Evolutionary conservation across 2,329 filamentous ascomycete species (phyloP).

Genomic region (Fusarium burgessii): DNA sequence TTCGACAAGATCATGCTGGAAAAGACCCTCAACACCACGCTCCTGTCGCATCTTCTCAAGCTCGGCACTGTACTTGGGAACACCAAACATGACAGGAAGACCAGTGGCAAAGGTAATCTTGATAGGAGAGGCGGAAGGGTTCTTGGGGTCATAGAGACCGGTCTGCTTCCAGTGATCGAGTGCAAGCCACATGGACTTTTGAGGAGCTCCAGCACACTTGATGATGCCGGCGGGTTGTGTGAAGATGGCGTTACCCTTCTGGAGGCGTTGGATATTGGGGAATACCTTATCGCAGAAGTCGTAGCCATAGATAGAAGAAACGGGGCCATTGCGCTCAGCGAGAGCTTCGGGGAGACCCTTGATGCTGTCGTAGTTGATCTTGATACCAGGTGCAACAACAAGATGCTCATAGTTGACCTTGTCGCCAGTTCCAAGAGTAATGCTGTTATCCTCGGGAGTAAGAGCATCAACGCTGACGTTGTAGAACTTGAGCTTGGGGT

Average conservation of each 20-base stretch:
- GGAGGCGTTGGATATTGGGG: conserved; percentile 59
- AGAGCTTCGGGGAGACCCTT: conserved; percentile 69
- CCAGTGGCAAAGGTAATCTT: conserved; percentile 68
- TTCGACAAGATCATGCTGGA: conserved; percentile 67
- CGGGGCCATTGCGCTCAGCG: conserved; percentile 58
- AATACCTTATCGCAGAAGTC: conserved; percentile 67
- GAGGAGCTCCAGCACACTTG: conserved; percentile 72
- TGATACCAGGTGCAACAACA: conserved; percentile 70
- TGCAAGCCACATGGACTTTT: conserved; percentile 73
- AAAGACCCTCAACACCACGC: conserved; percentile 68
- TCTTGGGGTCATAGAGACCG: conserved; percentile 61
- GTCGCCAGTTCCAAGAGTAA: conserved; percentile 67
- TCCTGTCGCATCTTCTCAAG: conserved; percentile 66
- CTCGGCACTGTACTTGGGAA: conserved; percentile 68
- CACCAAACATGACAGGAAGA: conserved; percentile 68
- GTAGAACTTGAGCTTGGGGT: conserved; percentile 73
- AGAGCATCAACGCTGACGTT: conserved; percentile 63
- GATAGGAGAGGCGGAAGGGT: conserved; percentile 57
- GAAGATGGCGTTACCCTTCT: conserved; percentile 67
- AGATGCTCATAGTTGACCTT: conserved; percentile 72
- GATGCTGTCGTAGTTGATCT: conserved; percentile 62
- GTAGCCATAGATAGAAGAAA: conserved; percentile 70
- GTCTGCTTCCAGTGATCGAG: conserved; percentile 68
- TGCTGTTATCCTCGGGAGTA: conserved; percentile 65
- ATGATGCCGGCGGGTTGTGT: conserved; percentile 69